Percentiles rank a stretch among this genome's conserved stretches.
Conservation (phyloP, 441 rosid genomes). For the Gossypium davidsonii region DNA sequence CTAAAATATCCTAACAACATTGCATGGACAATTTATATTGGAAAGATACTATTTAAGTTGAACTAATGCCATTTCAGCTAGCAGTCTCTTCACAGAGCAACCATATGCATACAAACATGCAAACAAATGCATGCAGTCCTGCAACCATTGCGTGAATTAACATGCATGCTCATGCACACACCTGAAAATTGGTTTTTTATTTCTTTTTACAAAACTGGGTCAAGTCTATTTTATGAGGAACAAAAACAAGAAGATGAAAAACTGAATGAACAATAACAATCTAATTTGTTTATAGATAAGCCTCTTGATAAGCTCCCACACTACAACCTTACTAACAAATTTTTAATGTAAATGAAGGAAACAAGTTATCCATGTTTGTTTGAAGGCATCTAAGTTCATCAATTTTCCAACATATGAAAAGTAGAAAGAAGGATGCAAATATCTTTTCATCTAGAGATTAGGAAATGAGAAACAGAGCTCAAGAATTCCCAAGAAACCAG, state of each 20-base stretch:
- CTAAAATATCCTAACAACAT: neutral
- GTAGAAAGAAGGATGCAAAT: neutral
- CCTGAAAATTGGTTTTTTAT: neutral
- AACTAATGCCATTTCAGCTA: neutral
- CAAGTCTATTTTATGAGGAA: neutral
- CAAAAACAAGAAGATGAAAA: neutral
- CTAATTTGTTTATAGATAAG: neutral
- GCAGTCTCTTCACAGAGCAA: neutral
- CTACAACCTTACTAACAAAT: neutral
- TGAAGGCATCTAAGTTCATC: neutral
- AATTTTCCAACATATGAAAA: neutral
- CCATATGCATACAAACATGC: neutral
- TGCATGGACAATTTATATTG: neutral
- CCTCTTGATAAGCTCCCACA: neutral
- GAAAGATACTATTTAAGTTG: neutral
- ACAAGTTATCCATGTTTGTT: neutral
- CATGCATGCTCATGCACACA: neutral
- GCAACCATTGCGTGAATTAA: neutral
- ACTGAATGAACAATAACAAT: neutral
- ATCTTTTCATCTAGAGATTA: neutral
- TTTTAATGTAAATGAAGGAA: neutral
- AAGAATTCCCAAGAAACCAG: conserved; percentile 6
- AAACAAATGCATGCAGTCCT: neutral
- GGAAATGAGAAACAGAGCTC: neutral
- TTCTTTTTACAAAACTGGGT: neutral